Conservation (phyloP, 805 yeast species). For the Tanozyma kutaoensis region DNA sequence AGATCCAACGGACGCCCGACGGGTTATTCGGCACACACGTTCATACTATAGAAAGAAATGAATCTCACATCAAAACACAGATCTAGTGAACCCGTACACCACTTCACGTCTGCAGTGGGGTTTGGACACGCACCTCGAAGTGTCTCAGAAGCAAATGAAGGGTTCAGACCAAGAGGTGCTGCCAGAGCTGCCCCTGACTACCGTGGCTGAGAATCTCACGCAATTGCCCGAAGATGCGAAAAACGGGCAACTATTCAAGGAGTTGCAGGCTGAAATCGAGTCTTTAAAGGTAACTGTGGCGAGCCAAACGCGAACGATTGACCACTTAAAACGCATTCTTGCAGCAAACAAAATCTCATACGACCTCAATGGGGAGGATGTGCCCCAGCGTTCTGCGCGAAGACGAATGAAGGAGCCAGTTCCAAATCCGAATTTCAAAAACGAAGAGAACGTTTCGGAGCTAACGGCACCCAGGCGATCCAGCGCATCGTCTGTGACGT, state of each 20-base stretch:
- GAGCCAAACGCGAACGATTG: neutral
- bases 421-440: conserved; percentile 1
- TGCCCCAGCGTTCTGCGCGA: neutral
- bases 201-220: neutral
- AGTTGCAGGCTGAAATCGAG: conserved; percentile 10
- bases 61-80: neutral
- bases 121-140: neutral
- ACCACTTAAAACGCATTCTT: neutral
- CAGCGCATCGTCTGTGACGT: neutral
- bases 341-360: neutral
- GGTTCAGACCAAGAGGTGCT: neutral
- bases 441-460: conserved; percentile 1
- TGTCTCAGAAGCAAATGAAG: neutral
- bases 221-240: conserved; percentile 14
- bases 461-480: too few species aligned
- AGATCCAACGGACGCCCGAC: conserved; percentile 17
- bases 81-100: neutral
- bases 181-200: neutral
- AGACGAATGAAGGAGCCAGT: neutral
- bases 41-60: conserved; percentile 18
- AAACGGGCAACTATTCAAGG: conserved; percentile 21
- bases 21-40: conserved; percentile 21
- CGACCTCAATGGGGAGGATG: neutral
- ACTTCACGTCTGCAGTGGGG: neutral
- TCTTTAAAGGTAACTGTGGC: neutral